These are phyloP conservation scores for Cystobasidium sp. DNA, from an alignment of 1,284 basidiomycete genomes.

Conservation along the genomic window DNA sequence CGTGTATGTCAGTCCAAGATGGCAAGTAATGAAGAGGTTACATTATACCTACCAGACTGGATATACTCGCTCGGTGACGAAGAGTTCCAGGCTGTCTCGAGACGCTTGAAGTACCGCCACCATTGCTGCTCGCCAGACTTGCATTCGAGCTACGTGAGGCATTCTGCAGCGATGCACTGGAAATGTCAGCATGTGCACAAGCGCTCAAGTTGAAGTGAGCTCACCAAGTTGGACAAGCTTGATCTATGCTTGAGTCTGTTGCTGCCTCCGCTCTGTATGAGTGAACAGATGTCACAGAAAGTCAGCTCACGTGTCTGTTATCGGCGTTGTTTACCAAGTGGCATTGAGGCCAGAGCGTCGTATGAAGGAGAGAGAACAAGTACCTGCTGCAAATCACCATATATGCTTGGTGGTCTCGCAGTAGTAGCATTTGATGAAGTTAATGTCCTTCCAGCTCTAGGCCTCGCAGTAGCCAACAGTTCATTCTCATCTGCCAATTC, in stretches of 20 bases:
- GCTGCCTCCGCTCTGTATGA: not conserved
- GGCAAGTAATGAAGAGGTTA: not conserved
- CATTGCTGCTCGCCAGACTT: not conserved
- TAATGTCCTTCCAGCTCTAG: constrained; percentile 15
- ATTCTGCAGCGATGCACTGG: constrained; percentile 1
- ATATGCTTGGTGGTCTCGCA: constrained; percentile 3
- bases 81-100: constrained; percentile 4
- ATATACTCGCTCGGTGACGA: constrained; percentile 13
- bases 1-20: not conserved
- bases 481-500: constrained; percentile 22
- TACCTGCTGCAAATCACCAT: constrained; percentile 15
- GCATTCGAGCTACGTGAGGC: not conserved
- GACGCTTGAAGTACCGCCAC: not conserved
- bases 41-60: not conserved
- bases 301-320: not conserved
- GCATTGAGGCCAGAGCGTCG: too few relatives aligned
- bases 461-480: constrained; percentile 12
- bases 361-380: not conserved
- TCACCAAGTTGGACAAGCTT: constrained; percentile 30
- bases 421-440: not conserved
- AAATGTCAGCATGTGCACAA: not conserved
- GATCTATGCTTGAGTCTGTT: constrained; percentile 24
- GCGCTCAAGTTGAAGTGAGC: not conserved
- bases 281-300: not conserved
- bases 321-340: constrained; percentile 12